Conservation (phyloP, 2,329 filamentous ascomycete species). For the Aureobasidium zeae region DNA sequence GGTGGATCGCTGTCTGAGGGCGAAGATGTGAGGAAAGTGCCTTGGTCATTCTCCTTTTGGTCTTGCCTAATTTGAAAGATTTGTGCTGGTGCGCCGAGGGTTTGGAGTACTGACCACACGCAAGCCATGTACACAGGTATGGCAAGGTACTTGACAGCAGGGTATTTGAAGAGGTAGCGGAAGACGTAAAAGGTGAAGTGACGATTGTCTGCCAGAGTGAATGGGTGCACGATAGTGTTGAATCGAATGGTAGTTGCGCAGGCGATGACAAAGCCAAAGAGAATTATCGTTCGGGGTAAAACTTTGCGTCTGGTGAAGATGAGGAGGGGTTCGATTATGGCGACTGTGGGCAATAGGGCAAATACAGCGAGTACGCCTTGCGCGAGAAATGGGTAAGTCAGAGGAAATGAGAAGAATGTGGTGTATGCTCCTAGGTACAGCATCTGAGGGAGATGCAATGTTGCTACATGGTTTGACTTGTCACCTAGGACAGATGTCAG, state of each 20-base stretch:
- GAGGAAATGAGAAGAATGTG: slow-evolving; percentile 76
- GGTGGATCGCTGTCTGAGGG: no score
- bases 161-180: slow-evolving; percentile 56
- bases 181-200: slow-evolving; percentile 98
- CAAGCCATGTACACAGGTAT: slow-evolving; percentile 61
- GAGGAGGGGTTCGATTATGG: slow-evolving; percentile 25
- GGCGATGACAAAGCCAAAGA: slow-evolving; percentile 30
- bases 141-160: slow-evolving; percentile 55
- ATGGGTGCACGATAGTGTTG: slow-evolving; percentile 93
- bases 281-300: slow-evolving; percentile 32
- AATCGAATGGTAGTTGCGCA: slow-evolving; percentile 52
- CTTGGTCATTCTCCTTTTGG: slow-evolving; percentile 9
- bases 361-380: slow-evolving; percentile 23
- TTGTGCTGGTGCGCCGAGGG: slow-evolving; percentile 42
- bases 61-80: slow-evolving; percentile 15
- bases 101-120: slow-evolving; percentile 58
- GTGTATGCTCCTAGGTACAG: slow-evolving; percentile 92
- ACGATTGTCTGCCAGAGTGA: slow-evolving; percentile 89
- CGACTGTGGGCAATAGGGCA: slow-evolving; percentile 20
- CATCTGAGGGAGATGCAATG: slow-evolving; percentile 82
- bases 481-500: slow-evolving; percentile 50
- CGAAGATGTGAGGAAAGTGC: no score
- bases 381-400: slow-evolving; percentile 52
- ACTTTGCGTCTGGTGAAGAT: slow-evolving; percentile 27
- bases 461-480: slow-evolving; percentile 87